Percentiles rank a stretch among this genome's conserved stretches.
phyloP scores from a whole-genome alignment of 2,329 filamentous ascomycete species.

The Metarhizium sp. region DNA sequence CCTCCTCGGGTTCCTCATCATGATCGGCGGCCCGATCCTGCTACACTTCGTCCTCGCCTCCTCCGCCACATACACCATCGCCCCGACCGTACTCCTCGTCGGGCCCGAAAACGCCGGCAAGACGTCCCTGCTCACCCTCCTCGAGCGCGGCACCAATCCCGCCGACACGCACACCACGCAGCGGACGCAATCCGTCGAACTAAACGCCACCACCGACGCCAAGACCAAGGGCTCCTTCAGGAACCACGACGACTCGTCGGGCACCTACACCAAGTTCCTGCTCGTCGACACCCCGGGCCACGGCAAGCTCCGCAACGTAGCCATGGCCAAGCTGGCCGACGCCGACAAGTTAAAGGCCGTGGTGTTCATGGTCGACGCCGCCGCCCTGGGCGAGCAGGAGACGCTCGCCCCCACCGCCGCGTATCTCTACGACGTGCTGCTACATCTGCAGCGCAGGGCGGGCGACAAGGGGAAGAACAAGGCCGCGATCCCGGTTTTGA shows the following conservation, averaged over 20 bases:
- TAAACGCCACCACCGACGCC: slow-evolving; percentile 41
- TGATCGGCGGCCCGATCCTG: slow-evolving; percentile 64
- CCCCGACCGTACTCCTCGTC: slow-evolving; percentile 70
- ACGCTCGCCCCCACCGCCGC: slow-evolving; percentile 63
- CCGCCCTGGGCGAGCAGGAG: slow-evolving; percentile 50
- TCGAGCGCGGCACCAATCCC: slow-evolving; percentile 43
- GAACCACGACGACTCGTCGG: slow-evolving; percentile 45
- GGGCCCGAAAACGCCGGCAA: slow-evolving; percentile 81
- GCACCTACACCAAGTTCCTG: slow-evolving; percentile 58
- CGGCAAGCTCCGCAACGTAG: slow-evolving; percentile 75
- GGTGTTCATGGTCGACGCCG: slow-evolving; percentile 84
- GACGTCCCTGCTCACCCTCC: slow-evolving; percentile 73
- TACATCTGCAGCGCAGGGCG: slow-evolving; percentile 68
- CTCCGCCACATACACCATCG: slow-evolving; percentile 51
- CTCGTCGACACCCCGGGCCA: slow-evolving; percentile 90
- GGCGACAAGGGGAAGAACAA: slow-evolving; percentile 28
- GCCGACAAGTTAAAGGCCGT: slow-evolving; percentile 55
- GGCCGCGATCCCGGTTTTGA: slow-evolving; percentile 56
- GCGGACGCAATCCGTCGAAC: slow-evolving; percentile 39
- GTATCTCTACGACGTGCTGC: slow-evolving; percentile 84
- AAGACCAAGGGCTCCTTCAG: slow-evolving; percentile 35
- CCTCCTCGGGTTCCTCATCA: slow-evolving; percentile 58
- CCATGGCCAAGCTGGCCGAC: slow-evolving; percentile 41
- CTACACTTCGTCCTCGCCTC: slow-evolving; percentile 69
- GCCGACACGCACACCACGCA: slow-evolving; percentile 48